Evolutionary conservation across 2,329 filamentous ascomycete species (phyloP), one percentile per base, ranked within the genome.

Genomic region (Penicillium vulpinum): DNA sequence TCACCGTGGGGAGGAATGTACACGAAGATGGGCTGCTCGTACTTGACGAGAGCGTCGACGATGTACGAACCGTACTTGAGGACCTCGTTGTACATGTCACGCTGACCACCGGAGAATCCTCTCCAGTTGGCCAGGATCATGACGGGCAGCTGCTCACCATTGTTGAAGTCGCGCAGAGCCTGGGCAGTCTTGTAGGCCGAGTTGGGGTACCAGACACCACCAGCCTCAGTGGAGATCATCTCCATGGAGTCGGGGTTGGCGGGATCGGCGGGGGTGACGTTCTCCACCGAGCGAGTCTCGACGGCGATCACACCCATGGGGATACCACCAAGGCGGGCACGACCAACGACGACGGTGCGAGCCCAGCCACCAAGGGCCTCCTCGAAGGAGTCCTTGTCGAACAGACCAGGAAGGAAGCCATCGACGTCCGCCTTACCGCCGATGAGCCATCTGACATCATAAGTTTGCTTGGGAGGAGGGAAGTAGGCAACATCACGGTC

Each of bases 61-160:
- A 99, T 99, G 84, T 94, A 97, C 18, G 93, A 97, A 73, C 94
- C 94, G 72, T 99, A 99, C 83, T 99, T 99, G 78, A 99, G 87
- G 16, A 99, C 94, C 80, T 99, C 94, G 81, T 97, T 97, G 87
- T 95, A 99, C 94, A 99, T 99, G 79, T 99, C 94, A 67, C 93
- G 91, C 80, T 99, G 94, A 64, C 94, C 94, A 82, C 94, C 94
- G 66, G 94, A 99, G 91, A 99, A 99, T 82, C 94, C 94, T 87
- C 94, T 89, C 94, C 94, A 99, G 85, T 99, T 99, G 79, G 94
- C 94, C 63, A 99, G 87, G 74, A 99, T 99, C 92, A 99, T 97
- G 65, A 99, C 82, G 56, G 94, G 94, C 72, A 99, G 84, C 81
- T 99, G 94, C 80, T 99, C 94, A 75, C 94, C 94, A 65, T 96